Evolutionary conservation across 495 filamentous ascomycete genomes (phyloP).

Genomic region (Hypoxylon lenormandii): DNA sequence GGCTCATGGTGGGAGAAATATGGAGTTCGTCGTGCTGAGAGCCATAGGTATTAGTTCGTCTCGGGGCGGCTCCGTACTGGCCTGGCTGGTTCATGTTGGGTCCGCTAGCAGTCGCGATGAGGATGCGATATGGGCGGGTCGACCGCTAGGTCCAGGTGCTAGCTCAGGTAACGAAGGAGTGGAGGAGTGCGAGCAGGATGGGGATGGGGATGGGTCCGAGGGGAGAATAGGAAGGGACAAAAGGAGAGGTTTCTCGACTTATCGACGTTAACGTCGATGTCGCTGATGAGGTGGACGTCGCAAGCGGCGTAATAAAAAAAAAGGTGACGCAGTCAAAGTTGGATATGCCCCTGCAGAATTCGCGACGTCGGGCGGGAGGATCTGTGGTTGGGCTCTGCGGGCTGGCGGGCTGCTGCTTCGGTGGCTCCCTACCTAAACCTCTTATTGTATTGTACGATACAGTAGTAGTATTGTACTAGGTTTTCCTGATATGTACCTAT

Average conservation of each 20-base stretch:
- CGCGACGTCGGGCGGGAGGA: constrained; percentile 43
- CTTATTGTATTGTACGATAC: too few species aligned
- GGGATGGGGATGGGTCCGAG: background rate
- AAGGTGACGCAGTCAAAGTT: constrained; percentile 16
- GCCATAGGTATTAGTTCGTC: constrained; percentile 59
- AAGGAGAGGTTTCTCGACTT: constrained; percentile 11
- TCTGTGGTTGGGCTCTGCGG: constrained; percentile 43
- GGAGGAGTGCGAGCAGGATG: background rate
- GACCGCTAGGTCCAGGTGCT: constrained; percentile 25
- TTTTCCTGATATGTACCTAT: too few species aligned
- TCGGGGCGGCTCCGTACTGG: constrained; percentile 58
- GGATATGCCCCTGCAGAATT: constrained; percentile 31
- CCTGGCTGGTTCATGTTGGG: constrained; percentile 65
- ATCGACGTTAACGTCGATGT: constrained; percentile 16
- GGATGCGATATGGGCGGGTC: constrained; percentile 66
- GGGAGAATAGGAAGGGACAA: constrained; percentile 1
- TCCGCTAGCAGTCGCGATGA: constrained; percentile 63
- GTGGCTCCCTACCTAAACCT: too few species aligned
- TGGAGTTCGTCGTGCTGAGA: constrained; percentile 78
- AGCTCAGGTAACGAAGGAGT: constrained; percentile 6
- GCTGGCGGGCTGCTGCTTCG: background rate
- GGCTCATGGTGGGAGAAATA: constrained; percentile 71
- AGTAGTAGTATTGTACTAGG: too few species aligned
- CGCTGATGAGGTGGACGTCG: constrained; percentile 29
- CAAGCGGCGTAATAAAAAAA: constrained; percentile 11